These are phyloP conservation scores for Papilionanthe hybrid DNA, from an alignment of 116 monocot species.

Conservation along the genomic window DNA sequence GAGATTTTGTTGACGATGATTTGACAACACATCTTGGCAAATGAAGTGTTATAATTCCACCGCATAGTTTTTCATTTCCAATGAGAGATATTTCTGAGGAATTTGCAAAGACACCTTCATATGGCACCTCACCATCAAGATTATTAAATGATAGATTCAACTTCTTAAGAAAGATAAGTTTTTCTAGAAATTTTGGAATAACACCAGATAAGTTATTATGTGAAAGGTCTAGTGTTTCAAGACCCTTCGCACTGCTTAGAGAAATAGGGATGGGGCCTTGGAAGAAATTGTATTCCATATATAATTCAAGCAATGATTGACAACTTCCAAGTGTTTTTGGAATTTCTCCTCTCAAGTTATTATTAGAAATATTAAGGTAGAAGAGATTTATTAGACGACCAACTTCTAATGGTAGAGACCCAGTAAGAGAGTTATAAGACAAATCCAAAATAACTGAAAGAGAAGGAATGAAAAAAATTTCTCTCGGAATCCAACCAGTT, in stretches of 20 bases:
- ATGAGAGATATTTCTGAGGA: conserved; percentile 19
- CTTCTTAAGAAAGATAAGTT: neutral
- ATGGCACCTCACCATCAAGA: conserved; percentile 44
- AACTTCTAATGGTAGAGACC: no score
- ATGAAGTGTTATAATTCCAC: conserved; percentile 18
- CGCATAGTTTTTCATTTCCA: conserved; percentile 40
- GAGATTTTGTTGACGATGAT: neutral
- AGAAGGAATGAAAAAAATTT: no score
- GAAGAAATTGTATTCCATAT: conserved; percentile 10
- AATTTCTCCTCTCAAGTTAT: conserved; percentile 6
- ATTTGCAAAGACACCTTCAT: conserved; percentile 29
- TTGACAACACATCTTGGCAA: conserved; percentile 8
- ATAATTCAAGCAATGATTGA: neutral
- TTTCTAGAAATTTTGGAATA: conserved; percentile 25
- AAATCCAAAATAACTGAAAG: no score
- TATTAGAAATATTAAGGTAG: no score
- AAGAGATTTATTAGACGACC: no score
- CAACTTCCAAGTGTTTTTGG: conserved; percentile 1
- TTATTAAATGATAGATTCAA: conserved; percentile 47
- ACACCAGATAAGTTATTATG: neutral
- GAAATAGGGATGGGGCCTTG: neutral
- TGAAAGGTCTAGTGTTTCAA: neutral
- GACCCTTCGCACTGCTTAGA: neutral
- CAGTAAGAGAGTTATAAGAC: no score
- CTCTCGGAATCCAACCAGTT: no score